Conservation (phyloP, 495 filamentous ascomycete species). For the Clavariopsis aquatica region DNA sequence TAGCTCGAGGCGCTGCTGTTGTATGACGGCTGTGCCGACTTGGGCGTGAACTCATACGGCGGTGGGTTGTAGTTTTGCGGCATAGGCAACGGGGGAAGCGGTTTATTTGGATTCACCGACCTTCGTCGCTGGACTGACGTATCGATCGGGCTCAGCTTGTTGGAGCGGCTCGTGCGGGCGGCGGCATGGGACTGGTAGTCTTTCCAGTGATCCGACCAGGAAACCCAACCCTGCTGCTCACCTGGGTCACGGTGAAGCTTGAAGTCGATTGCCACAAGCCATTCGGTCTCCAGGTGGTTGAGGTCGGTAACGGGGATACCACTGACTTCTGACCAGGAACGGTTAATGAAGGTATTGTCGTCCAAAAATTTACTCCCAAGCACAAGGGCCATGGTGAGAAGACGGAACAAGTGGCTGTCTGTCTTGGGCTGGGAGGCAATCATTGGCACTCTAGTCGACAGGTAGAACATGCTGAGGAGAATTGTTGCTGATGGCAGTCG, state of each 20-base stretch:
- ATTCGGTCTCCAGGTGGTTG: conserved; percentile 88
- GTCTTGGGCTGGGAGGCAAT: conserved; percentile 63
- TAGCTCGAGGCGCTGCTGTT: conserved; percentile 31
- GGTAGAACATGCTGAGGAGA: conserved; percentile 85
- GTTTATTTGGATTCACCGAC: conserved; percentile 43
- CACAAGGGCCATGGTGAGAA: conserved; percentile 84
- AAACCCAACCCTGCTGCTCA: conserved; percentile 75
- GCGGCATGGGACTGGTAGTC: conserved; percentile 69
- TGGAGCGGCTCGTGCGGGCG: conserved; percentile 47
- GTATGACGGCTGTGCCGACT: conserved; percentile 28
- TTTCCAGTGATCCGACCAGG: conserved; percentile 84
- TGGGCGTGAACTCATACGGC: conserved; percentile 33
- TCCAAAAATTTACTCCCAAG: conserved; percentile 98
- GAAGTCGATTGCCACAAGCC: conserved; percentile 83
- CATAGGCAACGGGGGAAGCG: conserved; percentile 31
- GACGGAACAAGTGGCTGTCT: conserved; percentile 77
- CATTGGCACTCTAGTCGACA: conserved; percentile 78
- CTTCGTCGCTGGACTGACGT: conserved; percentile 58
- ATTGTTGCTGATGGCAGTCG: conserved; percentile 95
- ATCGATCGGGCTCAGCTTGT: conserved; percentile 69
- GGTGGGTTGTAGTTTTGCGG: conserved; percentile 33
- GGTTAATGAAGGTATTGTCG: conserved; percentile 99
- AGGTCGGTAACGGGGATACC: conserved; percentile 84
- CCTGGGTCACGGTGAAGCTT: conserved; percentile 85
- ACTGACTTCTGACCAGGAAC: conserved; percentile 98